Conservation (phyloP, 2,329 filamentous ascomycete species). For the Alternaria gaisen region DNA sequence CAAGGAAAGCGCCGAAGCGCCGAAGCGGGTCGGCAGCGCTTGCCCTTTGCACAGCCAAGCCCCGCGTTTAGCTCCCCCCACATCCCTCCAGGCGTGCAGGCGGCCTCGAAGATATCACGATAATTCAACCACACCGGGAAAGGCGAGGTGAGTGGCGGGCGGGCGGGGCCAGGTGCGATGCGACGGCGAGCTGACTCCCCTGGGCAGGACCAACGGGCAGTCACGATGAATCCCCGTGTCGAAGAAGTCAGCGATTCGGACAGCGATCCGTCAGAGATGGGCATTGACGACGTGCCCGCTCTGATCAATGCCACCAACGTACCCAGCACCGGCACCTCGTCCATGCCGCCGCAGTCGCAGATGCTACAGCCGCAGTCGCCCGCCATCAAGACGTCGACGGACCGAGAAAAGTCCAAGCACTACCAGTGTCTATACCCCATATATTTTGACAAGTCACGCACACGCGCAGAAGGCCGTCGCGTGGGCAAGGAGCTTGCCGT, state of each 20-base stretch:
- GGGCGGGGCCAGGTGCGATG: no score
- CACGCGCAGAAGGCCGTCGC: conserved; percentile 81
- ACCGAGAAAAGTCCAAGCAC: conserved; percentile 69
- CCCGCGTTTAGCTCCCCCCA: conserved; percentile 21
- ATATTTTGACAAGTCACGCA: conserved; percentile 85
- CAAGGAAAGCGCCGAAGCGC: neutral
- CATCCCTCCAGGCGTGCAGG: conserved; percentile 4
- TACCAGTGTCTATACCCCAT: conserved; percentile 93
- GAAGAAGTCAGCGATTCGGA: conserved; percentile 92
- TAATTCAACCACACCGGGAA: neutral
- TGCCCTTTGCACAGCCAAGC: conserved; percentile 13
- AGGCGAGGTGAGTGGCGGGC: conserved; percentile 9
- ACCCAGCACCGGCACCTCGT: conserved; percentile 34
- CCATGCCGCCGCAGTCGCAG: conserved; percentile 41
- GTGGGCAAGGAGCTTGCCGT: conserved; percentile 78
- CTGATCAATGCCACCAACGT: conserved; percentile 55
- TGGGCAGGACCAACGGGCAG: conserved; percentile 2
- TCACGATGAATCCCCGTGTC: conserved; percentile 72
- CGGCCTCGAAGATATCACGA: conserved; percentile 9
- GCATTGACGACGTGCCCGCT: conserved; percentile 84
- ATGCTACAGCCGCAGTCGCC: conserved; percentile 49
- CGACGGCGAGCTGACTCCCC: conserved; percentile 46
- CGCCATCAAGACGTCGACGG: conserved; percentile 52
- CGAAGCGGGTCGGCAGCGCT: conserved; percentile 10
- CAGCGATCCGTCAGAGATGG: conserved; percentile 69